Evolutionary conservation across 2,329 filamentous ascomycete species (phyloP).

Genomic region (Cladosporium oxysporum): DNA sequence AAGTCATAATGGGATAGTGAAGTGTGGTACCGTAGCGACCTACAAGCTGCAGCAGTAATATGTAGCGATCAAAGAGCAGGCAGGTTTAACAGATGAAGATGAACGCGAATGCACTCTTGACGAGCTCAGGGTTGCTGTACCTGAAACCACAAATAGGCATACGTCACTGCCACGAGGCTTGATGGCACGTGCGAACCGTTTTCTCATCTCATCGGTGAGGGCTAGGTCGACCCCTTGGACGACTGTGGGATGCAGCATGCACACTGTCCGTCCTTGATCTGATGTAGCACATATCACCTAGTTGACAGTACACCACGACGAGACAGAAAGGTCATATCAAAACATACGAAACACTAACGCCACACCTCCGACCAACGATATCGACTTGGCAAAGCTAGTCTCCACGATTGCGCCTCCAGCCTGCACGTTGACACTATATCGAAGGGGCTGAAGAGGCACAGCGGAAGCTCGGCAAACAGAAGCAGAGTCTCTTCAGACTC

Average conservation of each 20-base stretch:
- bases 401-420: background rate
- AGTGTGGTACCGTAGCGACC: background rate
- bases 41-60: background rate
- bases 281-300: background rate
- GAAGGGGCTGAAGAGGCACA: background rate
- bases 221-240: background rate
- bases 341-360: background rate
- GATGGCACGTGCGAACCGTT: slow-evolving; percentile 3
- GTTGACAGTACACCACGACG: background rate
- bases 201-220: background rate
- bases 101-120: background rate
- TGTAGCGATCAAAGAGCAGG: background rate
- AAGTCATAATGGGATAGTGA: background rate
- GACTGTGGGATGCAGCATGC: background rate
- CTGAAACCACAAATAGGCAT: background rate
- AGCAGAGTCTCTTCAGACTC: background rate
- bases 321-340: background rate
- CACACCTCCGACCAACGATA: background rate
- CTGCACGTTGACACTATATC: background rate
- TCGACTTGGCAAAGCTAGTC: slow-evolving; percentile 1
- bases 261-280: background rate
- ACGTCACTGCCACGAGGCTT: slow-evolving; percentile 7
- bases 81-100: background rate
- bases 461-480: background rate
- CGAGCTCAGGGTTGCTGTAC: background rate